Percentiles rank a stretch among this genome's conserved stretches.
Conservation (phyloP, 2,329 filamentous ascomycete species). For the Dissoconium aciculare region DNA sequence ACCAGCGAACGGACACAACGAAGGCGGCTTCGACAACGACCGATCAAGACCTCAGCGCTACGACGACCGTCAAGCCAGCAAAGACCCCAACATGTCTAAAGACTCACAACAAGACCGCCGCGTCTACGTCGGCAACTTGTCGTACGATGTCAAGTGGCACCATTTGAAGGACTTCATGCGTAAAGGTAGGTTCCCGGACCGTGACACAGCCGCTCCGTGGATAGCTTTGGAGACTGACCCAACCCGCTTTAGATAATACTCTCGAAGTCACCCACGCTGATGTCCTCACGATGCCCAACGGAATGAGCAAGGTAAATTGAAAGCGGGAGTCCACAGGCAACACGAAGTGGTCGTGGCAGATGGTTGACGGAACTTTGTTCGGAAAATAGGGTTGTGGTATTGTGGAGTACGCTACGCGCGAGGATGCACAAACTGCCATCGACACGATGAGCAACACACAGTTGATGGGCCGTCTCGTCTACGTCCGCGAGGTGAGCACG, state of each 20-base stretch:
- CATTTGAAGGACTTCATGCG: slow-evolving; percentile 99
- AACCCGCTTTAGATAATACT: slow-evolving; percentile 64
- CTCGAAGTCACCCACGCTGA: slow-evolving; percentile 93
- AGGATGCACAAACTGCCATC: slow-evolving; percentile 96
- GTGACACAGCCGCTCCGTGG: no score
- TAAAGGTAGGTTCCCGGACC: slow-evolving; percentile 90
- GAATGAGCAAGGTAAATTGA: slow-evolving; percentile 99
- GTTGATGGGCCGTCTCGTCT: slow-evolving; percentile 64
- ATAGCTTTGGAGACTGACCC: no score
- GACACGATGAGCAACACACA: not conserved
- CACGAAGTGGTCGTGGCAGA: slow-evolving; percentile 53
- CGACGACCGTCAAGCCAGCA: slow-evolving; percentile 69
- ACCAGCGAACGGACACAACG: slow-evolving; percentile 57
- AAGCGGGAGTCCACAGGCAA: slow-evolving; percentile 70
- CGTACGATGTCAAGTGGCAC: slow-evolving; percentile 99
- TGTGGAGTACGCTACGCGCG: slow-evolving; percentile 99
- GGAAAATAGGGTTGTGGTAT: slow-evolving; percentile 99
- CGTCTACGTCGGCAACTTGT: slow-evolving; percentile 97
- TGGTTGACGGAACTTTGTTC: slow-evolving; percentile 94
- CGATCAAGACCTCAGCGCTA: slow-evolving; percentile 43
- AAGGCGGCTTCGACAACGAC: slow-evolving; percentile 35
- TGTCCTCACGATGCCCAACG: slow-evolving; percentile 98
- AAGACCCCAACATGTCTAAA: slow-evolving; percentile 92
- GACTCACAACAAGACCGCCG: slow-evolving; percentile 96
- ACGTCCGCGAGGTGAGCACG: slow-evolving; percentile 77